Base-by-base conservation (phyloP, 768 basidiomycete genomes). In the Lyophyllum semitale region DNA sequence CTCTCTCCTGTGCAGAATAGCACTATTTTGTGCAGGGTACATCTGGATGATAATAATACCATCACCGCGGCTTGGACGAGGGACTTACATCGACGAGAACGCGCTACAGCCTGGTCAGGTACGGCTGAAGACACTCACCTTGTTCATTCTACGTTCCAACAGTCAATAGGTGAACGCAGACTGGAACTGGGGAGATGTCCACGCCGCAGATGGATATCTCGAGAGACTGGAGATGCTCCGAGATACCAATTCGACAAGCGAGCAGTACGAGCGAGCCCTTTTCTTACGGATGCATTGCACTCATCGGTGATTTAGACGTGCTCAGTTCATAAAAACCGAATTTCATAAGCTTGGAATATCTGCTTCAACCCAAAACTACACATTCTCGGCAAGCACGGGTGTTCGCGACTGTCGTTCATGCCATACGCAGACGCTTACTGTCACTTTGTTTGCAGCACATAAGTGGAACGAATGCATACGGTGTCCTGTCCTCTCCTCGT, bases 81-180 rank as follows among this genome's bases (percentile, higher is more conserved):
- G 74, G 8, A 91, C 86, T 8, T 96, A 93, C 67, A 89, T 96
- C 47, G 94, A 96, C 68, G 97, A 99, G 74, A 97, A 98, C 68
- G 96, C 97, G 1, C 72, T 99, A 18, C 93, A 95, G 64, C 95
- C 97, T 9, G 88, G 83, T 5, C 94, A 96, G 77, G 95, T 95
- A 62, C 46, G 63, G 50, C 49, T n/a, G n/a, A 47, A 46, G 32
- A 29, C 20, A n/a, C 23, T 9, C 23, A 18, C 25, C 15, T 45
- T 17, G 45, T 32, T 51, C 27, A 8, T 32, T 53, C 23, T 7
- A 33, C 25, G 2, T 9, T 37, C 33, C 18, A 49, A 42, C 23
- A 13, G 18, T 33, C 22, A 15, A 18, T 51, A 98, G 94, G 95
- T 97, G 20, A 91, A 86, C 53, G 93, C 91, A 11, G 85, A 94